These are phyloP conservation scores for Coemansia sp. DNA, from an alignment of 192 early-diverging fungal genomes.

Conservation along the genomic window DNA sequence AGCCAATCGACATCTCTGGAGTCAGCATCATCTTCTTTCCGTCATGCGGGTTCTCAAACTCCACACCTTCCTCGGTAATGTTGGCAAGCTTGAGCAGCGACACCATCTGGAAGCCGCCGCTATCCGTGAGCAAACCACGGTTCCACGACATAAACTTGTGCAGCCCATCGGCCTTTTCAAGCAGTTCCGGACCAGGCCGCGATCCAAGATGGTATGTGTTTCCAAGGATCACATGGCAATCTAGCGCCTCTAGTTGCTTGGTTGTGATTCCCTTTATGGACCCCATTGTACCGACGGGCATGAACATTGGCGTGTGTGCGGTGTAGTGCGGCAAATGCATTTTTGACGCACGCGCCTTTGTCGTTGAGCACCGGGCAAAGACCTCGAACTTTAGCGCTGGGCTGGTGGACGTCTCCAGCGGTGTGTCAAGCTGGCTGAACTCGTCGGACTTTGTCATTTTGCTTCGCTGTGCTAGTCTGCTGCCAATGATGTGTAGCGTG, in stretches of 20 bases:
- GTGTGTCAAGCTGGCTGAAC: conserved; percentile 33
- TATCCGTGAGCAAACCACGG: conserved; percentile 77
- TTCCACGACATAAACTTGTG: conserved; percentile 82
- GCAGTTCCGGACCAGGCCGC: conserved; percentile 70
- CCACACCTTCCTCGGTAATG: conserved; percentile 83
- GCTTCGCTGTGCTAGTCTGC: conserved; percentile 6
- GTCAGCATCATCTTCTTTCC: conserved; percentile 79
- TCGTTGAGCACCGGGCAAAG: conserved; percentile 74
- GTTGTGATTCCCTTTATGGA: conserved; percentile 82
- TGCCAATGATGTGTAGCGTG: background rate
- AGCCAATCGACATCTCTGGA: conserved; percentile 80
- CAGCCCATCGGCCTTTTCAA: conserved; percentile 73
- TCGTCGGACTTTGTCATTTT: conserved; percentile 36
- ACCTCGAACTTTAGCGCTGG: conserved; percentile 74
- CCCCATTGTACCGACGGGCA: conserved; percentile 88
- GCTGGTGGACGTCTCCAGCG: conserved; percentile 41
- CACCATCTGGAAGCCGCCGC: conserved; percentile 89
- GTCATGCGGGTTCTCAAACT: conserved; percentile 84
- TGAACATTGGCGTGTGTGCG: conserved; percentile 81
- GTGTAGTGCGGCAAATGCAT: conserved; percentile 80
- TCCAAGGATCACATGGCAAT: conserved; percentile 83
- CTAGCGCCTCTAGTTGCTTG: conserved; percentile 68
- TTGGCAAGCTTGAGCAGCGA: conserved; percentile 79
- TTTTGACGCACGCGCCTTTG: conserved; percentile 74
- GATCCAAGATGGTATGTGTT: conserved; percentile 85